Percentiles rank a stretch among this genome's conserved stretches.
Evolutionary conservation across 371 early-diverging fungal species (phyloP).

Genomic region (Mucor velutinosus): DNA sequence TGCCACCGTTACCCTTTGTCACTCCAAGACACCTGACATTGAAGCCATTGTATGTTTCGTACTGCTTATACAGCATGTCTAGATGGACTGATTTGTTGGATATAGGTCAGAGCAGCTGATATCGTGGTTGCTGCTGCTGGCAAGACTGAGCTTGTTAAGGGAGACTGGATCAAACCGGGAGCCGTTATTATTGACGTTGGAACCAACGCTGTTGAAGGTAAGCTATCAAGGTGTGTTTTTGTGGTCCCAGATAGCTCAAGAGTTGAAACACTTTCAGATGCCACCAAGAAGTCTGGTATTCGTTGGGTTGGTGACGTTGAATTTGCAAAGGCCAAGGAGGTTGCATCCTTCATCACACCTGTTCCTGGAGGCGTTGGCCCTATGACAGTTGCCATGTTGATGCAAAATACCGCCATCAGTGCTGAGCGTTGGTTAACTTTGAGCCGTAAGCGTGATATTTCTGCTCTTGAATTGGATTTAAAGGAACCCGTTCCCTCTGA

Average conservation of each 20-base stretch:
- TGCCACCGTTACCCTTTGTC: slow-evolving; percentile 93
- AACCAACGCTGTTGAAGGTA: slow-evolving; percentile 81
- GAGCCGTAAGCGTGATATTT: slow-evolving; percentile 52
- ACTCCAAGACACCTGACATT: slow-evolving; percentile 80
- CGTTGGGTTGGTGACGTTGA: slow-evolving; percentile 95
- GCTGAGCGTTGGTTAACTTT: slow-evolving; percentile 76
- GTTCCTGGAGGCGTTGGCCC: slow-evolving; percentile 98
- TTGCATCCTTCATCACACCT: slow-evolving; percentile 86
- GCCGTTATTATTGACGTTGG: slow-evolving; percentile 95
- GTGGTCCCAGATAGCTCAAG: not conserved
- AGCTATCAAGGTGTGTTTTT: not conserved
- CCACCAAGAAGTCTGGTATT: slow-evolving; percentile 83
- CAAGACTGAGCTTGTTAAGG: slow-evolving; percentile 75
- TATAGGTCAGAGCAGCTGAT: slow-evolving; percentile 73
- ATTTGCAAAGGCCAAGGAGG: slow-evolving; percentile 63
- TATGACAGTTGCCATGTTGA: slow-evolving; percentile 96
- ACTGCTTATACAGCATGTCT: too few species aligned
- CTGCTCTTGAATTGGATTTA: slow-evolving; percentile 67
- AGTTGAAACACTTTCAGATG: slow-evolving; percentile 48
- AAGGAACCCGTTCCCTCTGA: slow-evolving; percentile 87
- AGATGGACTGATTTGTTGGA: too few species aligned
- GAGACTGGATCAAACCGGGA: slow-evolving; percentile 90
- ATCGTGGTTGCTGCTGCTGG: slow-evolving; percentile 91
- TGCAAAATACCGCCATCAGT: slow-evolving; percentile 80
- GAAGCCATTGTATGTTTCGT: slow-evolving; percentile 59